Evolutionary conservation across 768 basidiomycete genomes (phyloP).

Genomic region (Boletus vermiculosoides): DNA sequence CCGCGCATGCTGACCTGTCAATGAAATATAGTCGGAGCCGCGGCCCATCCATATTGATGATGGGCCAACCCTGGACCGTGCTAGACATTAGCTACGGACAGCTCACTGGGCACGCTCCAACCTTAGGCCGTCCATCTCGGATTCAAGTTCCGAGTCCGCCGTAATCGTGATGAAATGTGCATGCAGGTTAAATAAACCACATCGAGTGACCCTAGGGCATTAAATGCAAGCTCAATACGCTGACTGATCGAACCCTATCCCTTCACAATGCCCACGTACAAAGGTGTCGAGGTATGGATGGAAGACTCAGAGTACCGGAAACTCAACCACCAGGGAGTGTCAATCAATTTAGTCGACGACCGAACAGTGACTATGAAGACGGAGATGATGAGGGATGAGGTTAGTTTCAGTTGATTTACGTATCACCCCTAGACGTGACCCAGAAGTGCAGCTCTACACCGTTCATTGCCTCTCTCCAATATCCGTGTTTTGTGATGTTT

Average conservation of each 20-base stretch:
- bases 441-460: slow-evolving; percentile 8
- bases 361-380: slow-evolving; percentile 8
- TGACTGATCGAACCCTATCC: background rate
- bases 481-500: slow-evolving; percentile 20
- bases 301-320: slow-evolving; percentile 14
- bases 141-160: background rate
- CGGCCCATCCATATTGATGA: no score
- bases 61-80: no score
- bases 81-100: background rate
- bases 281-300: slow-evolving; percentile 17
- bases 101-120: background rate
- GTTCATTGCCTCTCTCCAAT: slow-evolving; percentile 17
- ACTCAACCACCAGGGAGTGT: background rate
- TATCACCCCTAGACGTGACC: background rate
- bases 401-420: background rate
- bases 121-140: background rate
- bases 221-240: background rate
- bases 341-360: slow-evolving; percentile 14
- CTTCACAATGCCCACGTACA: slow-evolving; percentile 16
- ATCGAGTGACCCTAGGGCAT: background rate
- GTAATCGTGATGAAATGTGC: background rate
- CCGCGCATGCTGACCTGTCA: background rate
- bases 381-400: slow-evolving; percentile 11
- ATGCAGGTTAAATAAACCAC: background rate
- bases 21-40: background rate